phyloP scores from a whole-genome alignment of 768 basidiomycete species.

The Mrakia frigida region DNA sequence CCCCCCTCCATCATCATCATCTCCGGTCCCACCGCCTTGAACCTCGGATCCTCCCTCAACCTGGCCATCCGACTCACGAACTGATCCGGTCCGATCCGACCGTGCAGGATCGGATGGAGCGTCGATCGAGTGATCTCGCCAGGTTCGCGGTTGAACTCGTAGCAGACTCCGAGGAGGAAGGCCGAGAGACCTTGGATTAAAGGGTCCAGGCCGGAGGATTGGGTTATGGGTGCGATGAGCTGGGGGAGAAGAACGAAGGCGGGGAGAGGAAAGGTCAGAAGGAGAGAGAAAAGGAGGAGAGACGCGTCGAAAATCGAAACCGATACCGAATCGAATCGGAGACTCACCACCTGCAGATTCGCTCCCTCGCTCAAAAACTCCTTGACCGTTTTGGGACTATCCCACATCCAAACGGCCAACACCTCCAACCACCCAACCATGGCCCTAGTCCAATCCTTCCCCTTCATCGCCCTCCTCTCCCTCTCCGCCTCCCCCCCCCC shows the following conservation, averaged over 20 bases:
- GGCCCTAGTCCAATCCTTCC: constrained; percentile 80
- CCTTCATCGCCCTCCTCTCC: constrained; percentile 43
- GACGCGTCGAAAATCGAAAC: too few species aligned
- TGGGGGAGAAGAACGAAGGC: constrained; percentile 40
- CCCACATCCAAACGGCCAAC: constrained; percentile 92
- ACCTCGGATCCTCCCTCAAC: constrained; percentile 84
- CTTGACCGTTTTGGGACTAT: constrained; percentile 77
- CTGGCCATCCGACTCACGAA: constrained; percentile 80
- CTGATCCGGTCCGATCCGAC: constrained; percentile 79
- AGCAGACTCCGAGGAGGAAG: constrained; percentile 87
- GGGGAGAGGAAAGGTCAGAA: background rate
- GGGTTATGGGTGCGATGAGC: constrained; percentile 94
- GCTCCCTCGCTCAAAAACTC: constrained; percentile 83
- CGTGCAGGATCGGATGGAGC: constrained; percentile 78
- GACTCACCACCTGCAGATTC: constrained; percentile 78
- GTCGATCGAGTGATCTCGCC: constrained; percentile 95
- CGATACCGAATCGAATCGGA: too few species aligned
- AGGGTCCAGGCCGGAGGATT: constrained; percentile 74
- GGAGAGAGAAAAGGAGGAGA: background rate
- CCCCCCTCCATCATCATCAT: too few species aligned
- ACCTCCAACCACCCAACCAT: constrained; percentile 78
- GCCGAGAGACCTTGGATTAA: constrained; percentile 84
- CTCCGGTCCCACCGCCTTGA: constrained; percentile 78
- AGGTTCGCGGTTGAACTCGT: constrained; percentile 92
- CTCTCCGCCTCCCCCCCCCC: constrained; percentile 59